Evolutionary conservation across 345 rosid genomes (phyloP).

Genomic region (Citrus medica): DNA sequence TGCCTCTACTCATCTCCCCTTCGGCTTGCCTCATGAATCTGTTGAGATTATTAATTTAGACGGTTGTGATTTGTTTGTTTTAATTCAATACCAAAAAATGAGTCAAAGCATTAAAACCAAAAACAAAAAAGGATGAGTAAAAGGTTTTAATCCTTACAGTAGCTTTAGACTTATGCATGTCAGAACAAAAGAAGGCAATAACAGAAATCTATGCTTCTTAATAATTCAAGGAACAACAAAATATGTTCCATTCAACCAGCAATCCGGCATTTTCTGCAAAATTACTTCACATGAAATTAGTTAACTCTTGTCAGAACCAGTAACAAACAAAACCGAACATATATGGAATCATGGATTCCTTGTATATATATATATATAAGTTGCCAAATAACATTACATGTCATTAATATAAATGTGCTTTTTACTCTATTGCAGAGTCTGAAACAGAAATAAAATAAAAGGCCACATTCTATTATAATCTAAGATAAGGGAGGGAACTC

Average conservation of each 20-base stretch:
- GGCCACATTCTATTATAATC: constrained; percentile 13
- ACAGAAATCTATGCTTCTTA: background rate
- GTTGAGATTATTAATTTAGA: no score
- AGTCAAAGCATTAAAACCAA: no score
- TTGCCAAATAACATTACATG: constrained; percentile 7
- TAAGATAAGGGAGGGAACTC: constrained; percentile 18
- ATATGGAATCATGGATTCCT: background rate
- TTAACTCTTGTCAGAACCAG: background rate
- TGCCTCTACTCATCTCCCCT: no score
- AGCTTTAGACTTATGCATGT: no score
- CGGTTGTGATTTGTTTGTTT: no score
- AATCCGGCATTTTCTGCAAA: background rate
- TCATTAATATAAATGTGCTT: background rate
- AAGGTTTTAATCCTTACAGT: no score
- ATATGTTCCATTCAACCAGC: background rate
- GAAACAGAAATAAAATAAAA: background rate
- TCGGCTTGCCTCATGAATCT: no score
- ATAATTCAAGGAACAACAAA: background rate
- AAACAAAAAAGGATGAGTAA: no score
- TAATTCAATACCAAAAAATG: no score
- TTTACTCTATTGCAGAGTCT: background rate
- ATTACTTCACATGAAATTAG: background rate
- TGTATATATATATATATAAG: background rate
- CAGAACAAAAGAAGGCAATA: background rate
- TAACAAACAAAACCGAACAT: background rate